These are phyloP conservation scores for Piromyces finnis DNA, from an alignment of 192 early-diverging fungal genomes.

Conservation along the genomic window DNA sequence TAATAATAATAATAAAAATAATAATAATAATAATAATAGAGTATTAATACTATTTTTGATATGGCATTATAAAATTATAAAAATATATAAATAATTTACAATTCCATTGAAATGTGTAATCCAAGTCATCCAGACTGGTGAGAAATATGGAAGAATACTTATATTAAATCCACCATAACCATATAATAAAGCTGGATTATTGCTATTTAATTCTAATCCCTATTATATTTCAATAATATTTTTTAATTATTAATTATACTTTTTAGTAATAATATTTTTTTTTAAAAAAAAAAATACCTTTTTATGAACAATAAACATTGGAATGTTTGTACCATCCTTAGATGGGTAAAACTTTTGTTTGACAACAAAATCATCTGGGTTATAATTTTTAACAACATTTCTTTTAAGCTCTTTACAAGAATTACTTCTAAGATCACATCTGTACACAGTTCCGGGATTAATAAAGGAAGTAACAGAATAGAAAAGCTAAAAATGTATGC, in stretches of 20 bases:
- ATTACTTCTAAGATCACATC: conserved; percentile 26
- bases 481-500: not conserved
- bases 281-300: conserved; percentile 11
- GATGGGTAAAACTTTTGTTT: conserved; percentile 43
- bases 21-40: too few species aligned
- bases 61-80: too few species aligned
- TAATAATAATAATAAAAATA: conserved; percentile 28
- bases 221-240: too few species aligned
- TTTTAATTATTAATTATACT: too few species aligned
- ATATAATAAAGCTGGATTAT: conserved; percentile 40
- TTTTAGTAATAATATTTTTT: too few species aligned
- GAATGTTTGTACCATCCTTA: conserved; percentile 48
- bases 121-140: not conserved
- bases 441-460: conserved; percentile 34
- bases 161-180: conserved; percentile 33
- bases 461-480: conserved; percentile 24
- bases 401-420: conserved; percentile 10
- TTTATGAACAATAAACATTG: conserved; percentile 45
- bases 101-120: not conserved
- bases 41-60: too few species aligned
- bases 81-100: too few species aligned
- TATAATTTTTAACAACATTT: conserved; percentile 24
- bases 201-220: conserved; percentile 20
- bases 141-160: not conserved
- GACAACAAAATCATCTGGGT: conserved; percentile 26